Evolutionary conservation across 208 protist species (phyloP), one percentile per base, ranked within the genome.

Genomic region (Leishmania tropica): DNA sequence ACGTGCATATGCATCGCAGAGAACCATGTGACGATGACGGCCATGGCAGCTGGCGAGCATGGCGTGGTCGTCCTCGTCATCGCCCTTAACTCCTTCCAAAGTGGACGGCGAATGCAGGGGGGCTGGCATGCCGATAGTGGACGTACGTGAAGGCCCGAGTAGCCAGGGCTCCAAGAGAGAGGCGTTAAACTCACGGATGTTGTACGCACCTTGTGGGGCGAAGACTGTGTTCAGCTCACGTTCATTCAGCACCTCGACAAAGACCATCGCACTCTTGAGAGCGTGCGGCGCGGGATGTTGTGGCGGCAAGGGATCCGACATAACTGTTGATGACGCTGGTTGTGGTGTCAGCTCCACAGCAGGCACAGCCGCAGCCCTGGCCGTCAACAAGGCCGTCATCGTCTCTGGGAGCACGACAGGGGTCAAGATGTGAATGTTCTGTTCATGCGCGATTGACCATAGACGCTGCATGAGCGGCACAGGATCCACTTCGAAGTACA

Each of bases 401-500:
- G 71, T 24, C 11, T 64, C 72, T 1, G 80, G 67, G 13, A 89
- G 81, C 67, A 90, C 85, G 0, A 88, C 65, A 10, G 89, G 85
- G n/a, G 86, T 78, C 60, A 90, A 79, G 28, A 89, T 42, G 48
- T 75, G 79, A 78, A 88, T 78, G 19, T 48, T 47, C 47, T 75
- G 58, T 54, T 31, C 60, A 31, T 37, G 51, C 13, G 85, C 78
- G 3, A 62, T 75, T 0, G 47, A 48, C 92, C 92, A 95, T 47
- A 97, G 64, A n/a, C 75, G 73, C 28, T 80, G 76, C 81, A 97
- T 76, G 37, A 96, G 87, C 17, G 90, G 92, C 11, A 78, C 40
- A 3, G 96, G 79, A 79, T 94, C 84, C 17, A 94, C 85, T 74
- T 97, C 94, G 71, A 94, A 97, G 79, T 87, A 95, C 6, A 97